A percentile compares a stretch with the other conserved stretches of the same genome.
phyloP scores from a whole-genome alignment of 371 early-diverging fungal species.

The Nematocida sp. region DNA sequence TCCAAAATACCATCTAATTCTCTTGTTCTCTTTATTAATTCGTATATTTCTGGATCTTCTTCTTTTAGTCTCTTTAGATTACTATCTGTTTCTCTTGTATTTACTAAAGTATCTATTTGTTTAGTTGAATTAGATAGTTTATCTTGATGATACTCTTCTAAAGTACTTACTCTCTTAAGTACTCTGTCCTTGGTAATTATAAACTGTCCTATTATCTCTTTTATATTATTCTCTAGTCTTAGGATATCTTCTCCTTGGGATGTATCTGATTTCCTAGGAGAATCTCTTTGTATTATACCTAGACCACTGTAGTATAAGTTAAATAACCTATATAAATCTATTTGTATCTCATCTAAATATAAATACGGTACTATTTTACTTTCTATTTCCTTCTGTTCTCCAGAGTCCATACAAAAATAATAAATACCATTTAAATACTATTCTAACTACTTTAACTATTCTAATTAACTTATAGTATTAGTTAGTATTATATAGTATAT shows the following conservation, averaged over 20 bases:
- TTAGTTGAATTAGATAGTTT: too few relatives aligned
- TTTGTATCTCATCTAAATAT: constrained; percentile 32
- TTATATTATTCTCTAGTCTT: constrained; percentile 16
- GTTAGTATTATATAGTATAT: too few relatives aligned
- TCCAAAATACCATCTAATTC: constrained; percentile 10
- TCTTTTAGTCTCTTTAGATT: background rate
- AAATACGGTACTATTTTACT: constrained; percentile 3
- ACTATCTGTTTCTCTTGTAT: too few relatives aligned
- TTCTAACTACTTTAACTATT: too few relatives aligned
- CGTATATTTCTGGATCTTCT: background rate
- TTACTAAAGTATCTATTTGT: too few relatives aligned
- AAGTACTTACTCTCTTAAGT: background rate
- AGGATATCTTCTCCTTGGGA: background rate
- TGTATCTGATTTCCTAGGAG: constrained; percentile 1
- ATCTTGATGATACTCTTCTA: too few relatives aligned
- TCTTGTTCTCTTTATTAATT: constrained; percentile 24
- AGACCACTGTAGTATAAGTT: constrained; percentile 44
- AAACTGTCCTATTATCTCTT: constrained; percentile 45
- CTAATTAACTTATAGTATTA: too few relatives aligned
- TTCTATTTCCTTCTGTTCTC: background rate
- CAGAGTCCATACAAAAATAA: background rate
- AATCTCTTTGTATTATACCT: constrained; percentile 46
- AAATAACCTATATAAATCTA: constrained; percentile 30
- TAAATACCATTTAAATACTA: too few relatives aligned
- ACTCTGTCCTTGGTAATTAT: constrained; percentile 21